These are phyloP conservation scores for Madurella mycetomatis DNA, from an alignment of 2,329 filamentous ascomycete species.

Conservation along the genomic window DNA sequence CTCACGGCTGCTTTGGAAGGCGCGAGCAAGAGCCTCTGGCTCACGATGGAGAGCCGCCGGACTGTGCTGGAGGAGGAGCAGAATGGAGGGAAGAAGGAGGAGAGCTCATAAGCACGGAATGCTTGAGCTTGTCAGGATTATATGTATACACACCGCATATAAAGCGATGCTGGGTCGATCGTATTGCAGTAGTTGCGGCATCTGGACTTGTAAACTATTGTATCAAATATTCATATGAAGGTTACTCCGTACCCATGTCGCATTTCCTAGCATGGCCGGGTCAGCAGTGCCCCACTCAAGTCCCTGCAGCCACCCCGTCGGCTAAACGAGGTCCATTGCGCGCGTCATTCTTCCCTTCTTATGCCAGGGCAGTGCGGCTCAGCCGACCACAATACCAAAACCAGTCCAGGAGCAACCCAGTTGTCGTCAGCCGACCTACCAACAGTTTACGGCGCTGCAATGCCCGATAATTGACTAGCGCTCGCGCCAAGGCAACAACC, in stretches of 20 bases:
- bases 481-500: not conserved
- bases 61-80: slow-evolving; percentile 73
- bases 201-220: slow-evolving; percentile 19
- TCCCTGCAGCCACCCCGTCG: slow-evolving; percentile 7
- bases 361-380: slow-evolving; percentile 8
- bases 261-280: not conserved
- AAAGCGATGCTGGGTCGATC: slow-evolving; percentile 9
- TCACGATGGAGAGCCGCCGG: slow-evolving; percentile 79
- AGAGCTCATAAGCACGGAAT: slow-evolving; percentile 16
- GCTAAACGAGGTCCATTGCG: slow-evolving; percentile 11
- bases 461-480: not conserved
- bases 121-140: slow-evolving; percentile 1
- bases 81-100: slow-evolving; percentile 31
- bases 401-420: not conserved
- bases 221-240: slow-evolving; percentile 8
- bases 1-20: slow-evolving; percentile 77
- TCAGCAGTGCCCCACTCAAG: not conserved
- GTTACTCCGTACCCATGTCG: not conserved
- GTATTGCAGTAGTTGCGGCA: slow-evolving; percentile 15
- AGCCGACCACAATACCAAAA: slow-evolving; percentile 7
- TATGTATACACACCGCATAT: slow-evolving; percentile 9
- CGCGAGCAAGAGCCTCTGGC: slow-evolving; percentile 74
- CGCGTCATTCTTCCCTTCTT: slow-evolving; percentile 11
- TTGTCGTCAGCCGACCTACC: not conserved
- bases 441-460: not conserved